Percentiles rank a stretch among this genome's conserved stretches.
phyloP scores from a whole-genome alignment of 768 basidiomycete genomes.

The Collybia nuda region DNA sequence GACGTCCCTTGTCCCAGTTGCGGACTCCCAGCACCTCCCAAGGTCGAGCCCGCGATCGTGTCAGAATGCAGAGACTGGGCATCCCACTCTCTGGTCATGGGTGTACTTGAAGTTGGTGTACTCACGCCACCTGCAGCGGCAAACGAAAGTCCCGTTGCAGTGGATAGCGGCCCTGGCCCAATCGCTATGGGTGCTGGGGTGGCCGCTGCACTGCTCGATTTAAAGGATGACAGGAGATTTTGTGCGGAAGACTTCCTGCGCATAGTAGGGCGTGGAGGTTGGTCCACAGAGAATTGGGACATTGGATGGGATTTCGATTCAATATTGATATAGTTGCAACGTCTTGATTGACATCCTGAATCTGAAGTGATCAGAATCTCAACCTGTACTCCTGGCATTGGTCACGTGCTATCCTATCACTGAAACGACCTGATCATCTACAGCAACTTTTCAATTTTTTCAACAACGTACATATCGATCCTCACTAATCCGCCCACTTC shows the following conservation, averaged over 20 bases:
- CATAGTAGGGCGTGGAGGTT: conserved; percentile 55
- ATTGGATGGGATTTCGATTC: conserved; percentile 16
- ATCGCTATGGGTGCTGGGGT: conserved; percentile 32
- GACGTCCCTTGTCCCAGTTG: conserved; percentile 64
- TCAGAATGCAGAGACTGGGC: conserved; percentile 64
- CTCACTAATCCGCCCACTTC: conserved; percentile 10
- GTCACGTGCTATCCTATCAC: conserved; percentile 14
- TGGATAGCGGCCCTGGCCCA: conserved; percentile 28
- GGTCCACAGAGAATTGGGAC: conserved; percentile 37
- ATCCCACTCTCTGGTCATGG: conserved; percentile 65
- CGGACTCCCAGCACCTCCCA: conserved; percentile 39
- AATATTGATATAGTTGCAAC: no score
- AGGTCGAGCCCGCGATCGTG: conserved; percentile 27
- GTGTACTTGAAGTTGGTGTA: conserved; percentile 41
- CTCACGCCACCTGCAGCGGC: conserved; percentile 33
- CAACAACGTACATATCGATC: conserved; percentile 12
- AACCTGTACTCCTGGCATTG: conserved; percentile 4
- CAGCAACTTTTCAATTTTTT: neutral
- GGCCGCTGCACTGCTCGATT: conserved; percentile 30
- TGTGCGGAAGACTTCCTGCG: conserved; percentile 86
- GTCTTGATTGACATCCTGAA: no score
- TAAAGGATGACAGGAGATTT: conserved; percentile 80
- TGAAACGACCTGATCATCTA: no score
- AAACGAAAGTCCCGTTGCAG: conserved; percentile 36
- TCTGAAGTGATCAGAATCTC: conserved; percentile 4